phyloP scores from a whole-genome alignment of 2,329 filamentous ascomycete species.

The Fusarium zealandicum region DNA sequence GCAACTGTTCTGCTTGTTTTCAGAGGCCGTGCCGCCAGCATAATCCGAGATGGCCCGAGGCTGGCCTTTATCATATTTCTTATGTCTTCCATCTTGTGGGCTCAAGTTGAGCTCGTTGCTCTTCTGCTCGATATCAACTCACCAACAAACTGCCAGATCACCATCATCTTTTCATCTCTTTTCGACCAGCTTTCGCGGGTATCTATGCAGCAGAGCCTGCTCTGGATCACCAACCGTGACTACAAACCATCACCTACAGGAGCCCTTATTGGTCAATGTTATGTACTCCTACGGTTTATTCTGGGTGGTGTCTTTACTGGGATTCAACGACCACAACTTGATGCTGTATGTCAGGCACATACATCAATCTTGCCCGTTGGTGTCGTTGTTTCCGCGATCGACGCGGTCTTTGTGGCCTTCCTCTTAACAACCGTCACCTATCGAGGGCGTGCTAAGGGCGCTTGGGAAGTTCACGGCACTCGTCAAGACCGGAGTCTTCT shows the following conservation, averaged over 20 bases:
- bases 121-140: slow-evolving; percentile 55
- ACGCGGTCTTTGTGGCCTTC: slow-evolving; percentile 54
- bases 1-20: slow-evolving; percentile 55
- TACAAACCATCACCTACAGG: slow-evolving; percentile 47
- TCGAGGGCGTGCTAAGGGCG: slow-evolving; percentile 45
- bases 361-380: slow-evolving; percentile 55
- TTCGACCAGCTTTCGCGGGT: slow-evolving; percentile 66
- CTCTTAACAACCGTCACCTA: slow-evolving; percentile 53
- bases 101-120: slow-evolving; percentile 58
- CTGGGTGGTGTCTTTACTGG: slow-evolving; percentile 62
- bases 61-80: slow-evolving; percentile 68
- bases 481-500: slow-evolving; percentile 52
- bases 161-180: slow-evolving; percentile 58
- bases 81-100: slow-evolving; percentile 60
- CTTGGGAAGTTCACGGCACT: slow-evolving; percentile 36
- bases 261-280: slow-evolving; percentile 53
- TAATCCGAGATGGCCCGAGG: slow-evolving; percentile 66
- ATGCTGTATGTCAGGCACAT: slow-evolving; percentile 59
- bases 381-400: slow-evolving; percentile 53
- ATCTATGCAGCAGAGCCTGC: slow-evolving; percentile 60
- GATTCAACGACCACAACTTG: slow-evolving; percentile 60
- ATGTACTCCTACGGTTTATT: slow-evolving; percentile 58
- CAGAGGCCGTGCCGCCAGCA: slow-evolving; percentile 56
- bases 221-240: slow-evolving; percentile 57
- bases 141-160: slow-evolving; percentile 57